A percentile compares a stretch with the other conserved stretches of the same genome.
These are phyloP conservation scores for Aegilops bicornis DNA, from an alignment of 176 grass and related monocot species.

Conservation along the genomic window DNA sequence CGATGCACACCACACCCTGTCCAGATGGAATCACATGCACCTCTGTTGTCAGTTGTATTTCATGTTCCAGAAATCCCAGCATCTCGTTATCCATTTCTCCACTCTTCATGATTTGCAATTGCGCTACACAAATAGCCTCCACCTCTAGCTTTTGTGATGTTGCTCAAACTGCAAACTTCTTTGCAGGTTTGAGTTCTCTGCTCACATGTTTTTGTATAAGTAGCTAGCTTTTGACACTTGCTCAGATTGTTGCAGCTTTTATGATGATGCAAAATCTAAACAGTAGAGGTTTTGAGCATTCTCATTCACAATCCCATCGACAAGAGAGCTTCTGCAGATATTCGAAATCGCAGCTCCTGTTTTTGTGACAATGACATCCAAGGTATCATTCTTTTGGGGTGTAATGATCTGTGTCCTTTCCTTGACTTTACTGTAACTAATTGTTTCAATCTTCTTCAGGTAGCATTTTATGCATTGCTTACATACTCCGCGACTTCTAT, in stretches of 20 bases:
- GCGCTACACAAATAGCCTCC: not conserved
- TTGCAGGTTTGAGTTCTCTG: conserved; percentile 11
- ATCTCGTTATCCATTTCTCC: not conserved
- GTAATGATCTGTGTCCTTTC: not conserved
- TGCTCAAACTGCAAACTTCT: not conserved
- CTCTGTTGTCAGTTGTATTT: not conserved
- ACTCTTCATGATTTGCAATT: conserved; percentile 17
- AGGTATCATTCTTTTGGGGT: conserved; percentile 48
- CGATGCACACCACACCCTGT: not conserved
- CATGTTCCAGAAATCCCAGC: not conserved
- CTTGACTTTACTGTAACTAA: not conserved
- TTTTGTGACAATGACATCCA: conserved; percentile 95
- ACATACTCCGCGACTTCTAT: conserved; percentile 93
- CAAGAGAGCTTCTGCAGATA: conserved; percentile 77
- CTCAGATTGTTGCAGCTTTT: conserved; percentile 87
- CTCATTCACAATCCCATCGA: conserved; percentile 70
- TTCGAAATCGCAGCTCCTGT: conserved; percentile 93
- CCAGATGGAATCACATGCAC: not conserved
- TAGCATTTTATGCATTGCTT: conserved; percentile 92
- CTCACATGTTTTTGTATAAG: not conserved
- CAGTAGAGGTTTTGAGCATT: conserved; percentile 67
- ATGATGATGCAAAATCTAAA: conserved; percentile 92
- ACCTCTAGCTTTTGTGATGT: conserved; percentile 23
- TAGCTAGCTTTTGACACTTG: conserved; percentile 24
- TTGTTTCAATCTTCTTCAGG: conserved; percentile 51